Evolutionary conservation across 1,284 basidiomycete genomes (phyloP).

Genomic region (Cutaneotrichosporon mucoides): DNA sequence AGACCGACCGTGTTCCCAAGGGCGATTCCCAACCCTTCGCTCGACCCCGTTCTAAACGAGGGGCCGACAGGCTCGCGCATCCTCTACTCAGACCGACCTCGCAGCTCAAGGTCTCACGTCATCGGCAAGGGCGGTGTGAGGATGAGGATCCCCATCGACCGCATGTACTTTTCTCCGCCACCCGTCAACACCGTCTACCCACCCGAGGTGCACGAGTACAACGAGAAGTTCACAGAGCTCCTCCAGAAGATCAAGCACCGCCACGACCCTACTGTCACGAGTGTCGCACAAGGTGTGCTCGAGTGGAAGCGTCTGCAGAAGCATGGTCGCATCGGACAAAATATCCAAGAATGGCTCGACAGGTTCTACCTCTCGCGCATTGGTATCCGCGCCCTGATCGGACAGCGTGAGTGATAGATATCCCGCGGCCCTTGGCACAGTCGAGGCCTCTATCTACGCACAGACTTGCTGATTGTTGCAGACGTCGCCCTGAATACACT

Average conservation of each 20-base stretch:
- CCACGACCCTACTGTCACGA: slow-evolving; percentile 97
- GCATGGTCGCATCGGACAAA: slow-evolving; percentile 58
- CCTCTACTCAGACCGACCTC: slow-evolving; percentile 19
- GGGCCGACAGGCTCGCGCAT: slow-evolving; percentile 19
- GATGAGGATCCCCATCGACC: slow-evolving; percentile 47
- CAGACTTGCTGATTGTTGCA: slow-evolving; percentile 40
- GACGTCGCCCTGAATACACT: slow-evolving; percentile 89
- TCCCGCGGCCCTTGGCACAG: neutral
- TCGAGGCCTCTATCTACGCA: too few relatives aligned
- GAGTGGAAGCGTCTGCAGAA: slow-evolving; percentile 58
- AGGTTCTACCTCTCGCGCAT: slow-evolving; percentile 97
- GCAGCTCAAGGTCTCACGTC: slow-evolving; percentile 13
- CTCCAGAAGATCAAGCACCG: slow-evolving; percentile 88
- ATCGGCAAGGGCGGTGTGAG: slow-evolving; percentile 18
- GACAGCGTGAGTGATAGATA: slow-evolving; percentile 53
- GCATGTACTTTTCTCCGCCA: slow-evolving; percentile 78
- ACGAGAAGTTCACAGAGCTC: slow-evolving; percentile 80
- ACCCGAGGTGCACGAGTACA: slow-evolving; percentile 90
- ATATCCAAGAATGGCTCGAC: slow-evolving; percentile 94
- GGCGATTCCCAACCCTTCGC: slow-evolving; percentile 48
- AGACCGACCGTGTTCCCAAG: slow-evolving; percentile 32
- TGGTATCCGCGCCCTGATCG: slow-evolving; percentile 91
- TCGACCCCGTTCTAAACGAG: slow-evolving; percentile 46
- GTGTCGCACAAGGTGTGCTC: slow-evolving; percentile 79
- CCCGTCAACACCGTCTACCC: slow-evolving; percentile 70